These are phyloP conservation scores for Annulohypoxylon moriforme DNA, from an alignment of 495 filamentous ascomycete genomes.

Conservation along the genomic window DNA sequence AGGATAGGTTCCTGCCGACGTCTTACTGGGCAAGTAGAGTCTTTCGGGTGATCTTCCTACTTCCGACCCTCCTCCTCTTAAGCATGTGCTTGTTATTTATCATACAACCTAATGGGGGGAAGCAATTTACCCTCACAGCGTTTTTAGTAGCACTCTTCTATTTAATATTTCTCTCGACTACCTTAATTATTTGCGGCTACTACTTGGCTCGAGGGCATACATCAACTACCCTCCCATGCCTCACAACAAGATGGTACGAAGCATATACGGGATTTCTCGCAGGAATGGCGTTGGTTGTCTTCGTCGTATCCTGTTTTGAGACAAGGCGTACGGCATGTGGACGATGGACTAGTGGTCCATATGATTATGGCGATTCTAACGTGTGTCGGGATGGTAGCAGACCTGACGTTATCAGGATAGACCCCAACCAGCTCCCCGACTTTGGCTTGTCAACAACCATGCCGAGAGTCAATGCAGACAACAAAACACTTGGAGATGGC, in stretches of 20 bases:
- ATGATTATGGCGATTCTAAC: neutral
- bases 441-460: constrained; percentile 8
- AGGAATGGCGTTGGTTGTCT: constrained; percentile 15
- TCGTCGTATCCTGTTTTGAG: constrained; percentile 30
- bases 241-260: constrained; percentile 33
- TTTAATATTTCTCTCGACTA: constrained; percentile 22
- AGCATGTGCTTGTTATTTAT: constrained; percentile 30
- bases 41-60: constrained; percentile 40
- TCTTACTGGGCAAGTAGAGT: constrained; percentile 18
- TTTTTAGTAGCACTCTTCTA: constrained; percentile 30
- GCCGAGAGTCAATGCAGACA: neutral
- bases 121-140: constrained; percentile 11
- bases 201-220: constrained; percentile 23
- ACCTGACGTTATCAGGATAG: constrained; percentile 9
- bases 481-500: constrained; percentile 5
- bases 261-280: constrained; percentile 31
- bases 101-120: constrained; percentile 8
- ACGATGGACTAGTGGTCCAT: constrained; percentile 31
- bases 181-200: constrained; percentile 5
- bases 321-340: constrained; percentile 36
- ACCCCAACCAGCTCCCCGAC: neutral
- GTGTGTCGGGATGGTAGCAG: neutral
- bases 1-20: constrained; percentile 18
- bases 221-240: constrained; percentile 34
- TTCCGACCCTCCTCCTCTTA: constrained; percentile 37